Evolutionary conservation across 1,139 yeast species (phyloP).

Genomic region (Magnusiomyces sp.): DNA sequence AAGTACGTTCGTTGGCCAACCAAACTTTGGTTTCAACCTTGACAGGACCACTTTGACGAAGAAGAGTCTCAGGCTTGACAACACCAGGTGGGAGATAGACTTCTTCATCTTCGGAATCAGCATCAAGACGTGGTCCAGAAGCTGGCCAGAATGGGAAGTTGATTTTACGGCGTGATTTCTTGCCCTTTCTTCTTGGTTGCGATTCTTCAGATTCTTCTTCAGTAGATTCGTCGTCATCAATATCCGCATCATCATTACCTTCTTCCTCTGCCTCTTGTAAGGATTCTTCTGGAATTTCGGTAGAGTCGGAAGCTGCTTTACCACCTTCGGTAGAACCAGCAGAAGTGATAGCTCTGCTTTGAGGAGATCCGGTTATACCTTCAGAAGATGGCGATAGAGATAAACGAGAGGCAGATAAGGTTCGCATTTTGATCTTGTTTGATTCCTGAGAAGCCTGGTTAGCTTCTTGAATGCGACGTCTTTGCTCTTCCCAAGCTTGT

Average conservation of each 20-base stretch:
- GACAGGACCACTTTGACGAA: constrained; percentile 85
- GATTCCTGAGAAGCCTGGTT: constrained; percentile 18
- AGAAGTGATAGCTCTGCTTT: constrained; percentile 10
- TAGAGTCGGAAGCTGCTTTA: constrained; percentile 9
- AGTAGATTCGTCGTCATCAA: constrained; percentile 20
- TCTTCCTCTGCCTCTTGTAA: constrained; percentile 29
- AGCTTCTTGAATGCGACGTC: constrained; percentile 16
- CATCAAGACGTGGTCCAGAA: constrained; percentile 36
- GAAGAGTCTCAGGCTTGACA: constrained; percentile 62
- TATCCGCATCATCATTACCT: constrained; percentile 23
- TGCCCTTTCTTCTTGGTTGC: too few relatives aligned
- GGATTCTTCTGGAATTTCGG: constrained; percentile 14
- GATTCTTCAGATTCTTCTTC: not conserved
- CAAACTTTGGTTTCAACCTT: constrained; percentile 96
- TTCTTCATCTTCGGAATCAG: constrained; percentile 87
- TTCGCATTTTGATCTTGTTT: constrained; percentile 15
- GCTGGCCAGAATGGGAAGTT: constrained; percentile 24
- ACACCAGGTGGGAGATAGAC: constrained; percentile 85
- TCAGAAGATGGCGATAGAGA: not conserved
- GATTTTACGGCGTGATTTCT: constrained; percentile 1
- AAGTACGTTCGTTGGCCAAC: constrained; percentile 97
- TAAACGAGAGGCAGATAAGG: constrained; percentile 4
- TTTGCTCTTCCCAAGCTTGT: constrained; percentile 56
- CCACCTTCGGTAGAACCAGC: constrained; percentile 8
- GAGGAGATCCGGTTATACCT: constrained; percentile 6